Conservation (phyloP, 108 stramenopile species). For the Cyclotella kingstonii region DNA sequence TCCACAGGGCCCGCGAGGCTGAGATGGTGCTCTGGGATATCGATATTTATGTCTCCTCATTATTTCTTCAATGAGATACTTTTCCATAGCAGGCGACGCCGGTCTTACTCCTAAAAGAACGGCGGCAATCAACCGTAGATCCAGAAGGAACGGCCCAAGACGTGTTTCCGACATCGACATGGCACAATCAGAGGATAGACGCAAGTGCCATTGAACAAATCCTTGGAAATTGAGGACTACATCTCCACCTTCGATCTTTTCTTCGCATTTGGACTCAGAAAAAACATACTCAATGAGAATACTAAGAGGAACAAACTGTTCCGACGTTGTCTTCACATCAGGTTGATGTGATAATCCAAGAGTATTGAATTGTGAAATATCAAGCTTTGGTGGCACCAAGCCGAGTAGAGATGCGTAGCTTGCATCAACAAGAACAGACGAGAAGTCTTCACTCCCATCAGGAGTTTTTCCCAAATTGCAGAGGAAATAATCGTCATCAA, state of each 20-base stretch:
- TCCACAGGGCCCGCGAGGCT: slow-evolving; percentile 75
- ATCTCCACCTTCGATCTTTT: neutral
- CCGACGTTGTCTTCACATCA: slow-evolving; percentile 9
- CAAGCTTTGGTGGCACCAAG: slow-evolving; percentile 51
- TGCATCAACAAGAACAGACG: slow-evolving; percentile 32
- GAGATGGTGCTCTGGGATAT: slow-evolving; percentile 64
- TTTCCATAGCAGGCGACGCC: slow-evolving; percentile 59
- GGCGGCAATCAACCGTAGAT: slow-evolving; percentile 71
- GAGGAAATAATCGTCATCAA: slow-evolving; percentile 7
- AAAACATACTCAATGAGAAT: slow-evolving; percentile 47
- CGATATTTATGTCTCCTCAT: slow-evolving; percentile 64
- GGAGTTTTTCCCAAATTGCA: slow-evolving; percentile 7
- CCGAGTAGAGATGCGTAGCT: slow-evolving; percentile 51
- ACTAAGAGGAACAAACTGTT: slow-evolving; percentile 22
- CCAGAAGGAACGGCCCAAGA: slow-evolving; percentile 63
- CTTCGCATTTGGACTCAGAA: slow-evolving; percentile 26
- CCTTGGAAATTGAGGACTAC: slow-evolving; percentile 46
- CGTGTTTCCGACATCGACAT: slow-evolving; percentile 35
- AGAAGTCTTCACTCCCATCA: slow-evolving; percentile 1
- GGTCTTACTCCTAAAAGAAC: slow-evolving; percentile 84
- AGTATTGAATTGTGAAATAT: slow-evolving; percentile 27
- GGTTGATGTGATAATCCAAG: neutral
- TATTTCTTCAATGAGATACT: slow-evolving; percentile 61
- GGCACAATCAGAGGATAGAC: slow-evolving; percentile 17
- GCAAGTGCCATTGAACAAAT: slow-evolving; percentile 67